A percentile compares a stretch with the other conserved stretches of the same genome.
phyloP scores from a whole-genome alignment of 768 basidiomycete species.

The Aureoboletus auriporus region DNA sequence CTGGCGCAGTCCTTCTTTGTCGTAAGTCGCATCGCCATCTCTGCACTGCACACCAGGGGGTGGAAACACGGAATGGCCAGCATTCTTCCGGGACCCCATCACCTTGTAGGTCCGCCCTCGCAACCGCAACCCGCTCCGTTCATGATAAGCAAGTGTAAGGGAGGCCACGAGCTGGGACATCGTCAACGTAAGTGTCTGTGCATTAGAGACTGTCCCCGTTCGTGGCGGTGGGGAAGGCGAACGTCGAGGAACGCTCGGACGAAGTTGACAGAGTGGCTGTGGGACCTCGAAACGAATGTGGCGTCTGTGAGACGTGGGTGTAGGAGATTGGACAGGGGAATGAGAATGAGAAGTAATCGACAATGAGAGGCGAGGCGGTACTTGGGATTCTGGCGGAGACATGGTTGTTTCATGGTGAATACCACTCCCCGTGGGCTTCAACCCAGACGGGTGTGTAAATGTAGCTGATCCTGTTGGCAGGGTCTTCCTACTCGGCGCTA shows the following conservation, averaged over 20 bases:
- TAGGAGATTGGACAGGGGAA: not conserved
- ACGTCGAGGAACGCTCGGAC: conserved; percentile 16
- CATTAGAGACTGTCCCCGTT: conserved; percentile 5
- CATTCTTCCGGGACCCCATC: conserved; percentile 5
- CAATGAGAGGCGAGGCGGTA: not conserved
- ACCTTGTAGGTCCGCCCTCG: conserved; percentile 16
- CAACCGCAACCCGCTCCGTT: conserved; percentile 14
- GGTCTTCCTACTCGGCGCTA: conserved; percentile 8
- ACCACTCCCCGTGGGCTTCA: not conserved
- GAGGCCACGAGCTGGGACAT: conserved; percentile 31
- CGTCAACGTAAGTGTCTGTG: conserved; percentile 19
- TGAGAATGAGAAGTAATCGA: conserved; percentile 5
- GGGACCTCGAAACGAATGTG: conserved; percentile 23
- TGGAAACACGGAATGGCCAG: conserved; percentile 4
- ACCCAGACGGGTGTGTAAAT: not conserved
- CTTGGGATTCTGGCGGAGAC: not conserved
- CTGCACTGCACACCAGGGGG: not conserved
- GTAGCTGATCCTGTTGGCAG: not conserved
- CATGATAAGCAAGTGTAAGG: conserved; percentile 24
- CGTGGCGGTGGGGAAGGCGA: conserved; percentile 22
- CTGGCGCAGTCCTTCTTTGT: conserved; percentile 2
- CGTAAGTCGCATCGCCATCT: not conserved
- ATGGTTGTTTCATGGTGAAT: not conserved
- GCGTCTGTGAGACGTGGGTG: conserved; percentile 7
- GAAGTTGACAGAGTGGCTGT: conserved; percentile 5